phyloP scores from a whole-genome alignment of 352 stramenopile genomes.

The Thraustochytrium sp. region DNA sequence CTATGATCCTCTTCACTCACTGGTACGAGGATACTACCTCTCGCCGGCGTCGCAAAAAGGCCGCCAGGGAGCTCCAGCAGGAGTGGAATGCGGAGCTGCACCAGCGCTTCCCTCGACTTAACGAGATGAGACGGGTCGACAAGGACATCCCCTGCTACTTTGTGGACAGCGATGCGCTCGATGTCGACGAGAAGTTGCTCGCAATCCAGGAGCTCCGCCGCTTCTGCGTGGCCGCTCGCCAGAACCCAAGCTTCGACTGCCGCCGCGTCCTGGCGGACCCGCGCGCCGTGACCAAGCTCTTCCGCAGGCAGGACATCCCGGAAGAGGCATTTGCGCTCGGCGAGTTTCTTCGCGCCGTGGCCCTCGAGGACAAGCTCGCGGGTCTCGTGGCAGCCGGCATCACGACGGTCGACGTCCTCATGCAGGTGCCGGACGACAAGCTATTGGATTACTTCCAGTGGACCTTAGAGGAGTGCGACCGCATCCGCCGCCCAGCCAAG shows the following conservation, averaged over 20 bases:
- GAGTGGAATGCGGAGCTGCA: background rate
- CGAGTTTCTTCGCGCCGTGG: background rate
- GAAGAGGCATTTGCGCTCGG: background rate
- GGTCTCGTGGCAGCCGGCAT: background rate
- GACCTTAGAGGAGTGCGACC: background rate
- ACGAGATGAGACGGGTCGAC: background rate
- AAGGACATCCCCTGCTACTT: slow-evolving; percentile 2
- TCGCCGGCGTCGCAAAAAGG: background rate
- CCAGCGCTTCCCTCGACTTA: background rate
- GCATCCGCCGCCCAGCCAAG: background rate
- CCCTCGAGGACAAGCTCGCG: background rate
- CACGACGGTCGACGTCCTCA: background rate
- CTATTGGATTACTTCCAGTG: background rate
- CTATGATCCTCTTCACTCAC: background rate
- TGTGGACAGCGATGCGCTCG: background rate
- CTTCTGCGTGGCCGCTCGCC: background rate
- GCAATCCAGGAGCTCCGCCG: background rate
- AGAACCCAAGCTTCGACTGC: slow-evolving; percentile 7
- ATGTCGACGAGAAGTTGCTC: background rate
- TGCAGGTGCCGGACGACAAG: background rate
- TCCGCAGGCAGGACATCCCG: background rate
- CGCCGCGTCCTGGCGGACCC: background rate
- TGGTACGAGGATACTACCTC: background rate
- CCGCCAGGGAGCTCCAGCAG: background rate
- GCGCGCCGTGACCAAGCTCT: background rate